These are phyloP conservation scores for Pittosporum tobira DNA, from an alignment of 129 eudicot genomes.

Conservation along the genomic window DNA sequence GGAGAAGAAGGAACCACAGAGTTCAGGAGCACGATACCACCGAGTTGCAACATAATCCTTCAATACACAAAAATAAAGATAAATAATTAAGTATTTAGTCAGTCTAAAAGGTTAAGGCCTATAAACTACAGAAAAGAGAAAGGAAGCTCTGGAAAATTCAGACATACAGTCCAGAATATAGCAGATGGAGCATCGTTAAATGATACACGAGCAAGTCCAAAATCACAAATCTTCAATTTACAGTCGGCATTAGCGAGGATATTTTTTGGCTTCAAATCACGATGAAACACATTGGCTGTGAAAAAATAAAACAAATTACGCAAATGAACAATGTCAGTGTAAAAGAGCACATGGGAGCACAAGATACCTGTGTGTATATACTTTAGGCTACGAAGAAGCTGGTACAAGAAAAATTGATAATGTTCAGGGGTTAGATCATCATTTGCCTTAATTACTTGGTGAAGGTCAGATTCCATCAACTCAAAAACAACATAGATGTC, in stretches of 20 bases:
- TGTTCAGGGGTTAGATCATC: slow-evolving; percentile 88
- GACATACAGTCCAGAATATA: slow-evolving; percentile 62
- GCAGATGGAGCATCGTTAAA: slow-evolving; percentile 68
- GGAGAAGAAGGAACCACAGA: slow-evolving; percentile 89
- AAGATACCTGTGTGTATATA: slow-evolving; percentile 63
- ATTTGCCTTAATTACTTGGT: slow-evolving; percentile 78
- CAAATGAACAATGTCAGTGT: not conserved
- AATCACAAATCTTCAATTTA: slow-evolving; percentile 69
- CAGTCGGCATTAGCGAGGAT: slow-evolving; percentile 77
- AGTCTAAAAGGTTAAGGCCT: not conserved
- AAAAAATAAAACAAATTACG: not conserved
- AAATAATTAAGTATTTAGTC: not conserved
- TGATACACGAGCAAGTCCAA: slow-evolving; percentile 75
- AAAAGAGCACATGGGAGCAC: not conserved
- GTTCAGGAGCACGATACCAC: slow-evolving; percentile 96
- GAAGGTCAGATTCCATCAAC: slow-evolving; percentile 84
- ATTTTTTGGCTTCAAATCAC: slow-evolving; percentile 74
- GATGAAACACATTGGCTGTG: slow-evolving; percentile 68
- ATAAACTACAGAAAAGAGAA: not conserved
- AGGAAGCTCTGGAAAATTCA: slow-evolving; percentile 1
- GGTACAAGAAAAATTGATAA: slow-evolving; percentile 78
- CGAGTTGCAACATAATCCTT: slow-evolving; percentile 93
- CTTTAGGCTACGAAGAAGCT: slow-evolving; percentile 78
- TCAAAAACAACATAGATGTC: slow-evolving; percentile 72
- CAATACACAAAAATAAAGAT: slow-evolving; percentile 7